These are phyloP conservation scores for Phytophthora capsici DNA, from an alignment of 352 stramenopile species.

Conservation along the genomic window DNA sequence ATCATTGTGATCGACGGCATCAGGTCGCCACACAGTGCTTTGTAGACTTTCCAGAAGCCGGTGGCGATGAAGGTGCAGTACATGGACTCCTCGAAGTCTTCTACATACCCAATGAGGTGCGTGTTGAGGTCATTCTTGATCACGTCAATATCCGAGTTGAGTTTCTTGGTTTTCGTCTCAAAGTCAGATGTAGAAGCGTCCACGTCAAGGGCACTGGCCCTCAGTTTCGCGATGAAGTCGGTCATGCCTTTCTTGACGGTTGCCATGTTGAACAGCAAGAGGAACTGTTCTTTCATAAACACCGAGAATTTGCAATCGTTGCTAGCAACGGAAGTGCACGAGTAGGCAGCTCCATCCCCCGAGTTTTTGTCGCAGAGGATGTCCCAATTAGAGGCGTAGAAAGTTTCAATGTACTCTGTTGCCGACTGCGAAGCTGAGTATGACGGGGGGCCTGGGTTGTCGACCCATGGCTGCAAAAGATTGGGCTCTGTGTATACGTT, in stretches of 20 bases:
- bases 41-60: conserved; percentile 58
- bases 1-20: conserved; percentile 79
- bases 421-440: too few relatives aligned
- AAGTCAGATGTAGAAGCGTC: conserved; percentile 43
- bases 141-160: conserved; percentile 45
- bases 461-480: too few relatives aligned
- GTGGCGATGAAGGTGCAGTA: conserved; percentile 65
- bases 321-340: neutral
- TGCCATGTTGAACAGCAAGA: conserved; percentile 5
- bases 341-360: neutral
- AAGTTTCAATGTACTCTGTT: too few relatives aligned
- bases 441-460: too few relatives aligned
- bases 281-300: conserved; percentile 22
- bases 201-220: conserved; percentile 41
- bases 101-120: conserved; percentile 60
- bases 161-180: conserved; percentile 46
- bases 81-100: conserved; percentile 65
- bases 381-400: too few relatives aligned
- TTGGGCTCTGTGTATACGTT: too few relatives aligned
- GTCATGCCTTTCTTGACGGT: conserved; percentile 26
- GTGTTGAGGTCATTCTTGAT: conserved; percentile 52
- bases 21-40: conserved; percentile 60
- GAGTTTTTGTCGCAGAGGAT: too few relatives aligned
- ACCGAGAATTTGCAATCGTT: conserved; percentile 4
- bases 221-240: conserved; percentile 40